Evolutionary conservation across 768 basidiomycete genomes (phyloP).

Genomic region (Agaricus subrufescens): DNA sequence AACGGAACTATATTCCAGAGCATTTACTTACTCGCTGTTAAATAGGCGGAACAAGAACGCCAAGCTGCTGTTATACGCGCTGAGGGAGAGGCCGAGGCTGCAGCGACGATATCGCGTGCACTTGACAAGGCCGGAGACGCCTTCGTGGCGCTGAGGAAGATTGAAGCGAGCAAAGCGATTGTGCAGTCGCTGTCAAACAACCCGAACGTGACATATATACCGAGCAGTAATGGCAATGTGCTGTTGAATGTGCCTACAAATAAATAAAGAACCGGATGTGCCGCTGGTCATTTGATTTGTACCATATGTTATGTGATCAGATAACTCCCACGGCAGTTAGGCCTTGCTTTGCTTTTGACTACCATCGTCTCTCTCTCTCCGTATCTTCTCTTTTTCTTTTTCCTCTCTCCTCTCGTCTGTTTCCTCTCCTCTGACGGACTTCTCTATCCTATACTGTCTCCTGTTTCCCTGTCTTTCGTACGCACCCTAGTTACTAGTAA

Average conservation of each 20-base stretch:
- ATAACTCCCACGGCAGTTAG: conserved; percentile 36
- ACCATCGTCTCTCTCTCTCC: conserved; percentile 41
- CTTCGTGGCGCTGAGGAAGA: conserved; percentile 91
- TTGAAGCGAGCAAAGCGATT: conserved; percentile 98
- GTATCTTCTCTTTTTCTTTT: conserved; percentile 45
- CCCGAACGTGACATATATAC: conserved; percentile 87
- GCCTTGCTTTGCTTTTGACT: conserved; percentile 39
- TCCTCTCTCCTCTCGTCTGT: conserved; percentile 41
- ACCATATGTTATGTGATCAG: conserved; percentile 20
- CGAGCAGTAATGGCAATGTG: conserved; percentile 73
- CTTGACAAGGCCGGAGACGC: conserved; percentile 94
- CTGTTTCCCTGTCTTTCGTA: conserved; percentile 51
- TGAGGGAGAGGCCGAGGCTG: conserved; percentile 98
- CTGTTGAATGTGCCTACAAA: conserved; percentile 76
- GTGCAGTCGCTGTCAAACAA: conserved; percentile 77
- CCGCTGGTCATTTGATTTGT: not conserved
- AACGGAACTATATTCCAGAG: not conserved
- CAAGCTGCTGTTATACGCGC: conserved; percentile 98
- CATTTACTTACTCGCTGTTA: conserved; percentile 12
- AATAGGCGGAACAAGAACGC: conserved; percentile 95
- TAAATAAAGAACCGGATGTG: conserved; percentile 25
- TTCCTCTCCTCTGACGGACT: conserved; percentile 56
- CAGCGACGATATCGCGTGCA: conserved; percentile 85
- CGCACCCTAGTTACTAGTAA: conserved; percentile 20
- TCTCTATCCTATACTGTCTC: conserved; percentile 46